Evolutionary conservation across 2,329 filamentous ascomycete genomes (phyloP).

Genomic region (Stachybotrys elegans): DNA sequence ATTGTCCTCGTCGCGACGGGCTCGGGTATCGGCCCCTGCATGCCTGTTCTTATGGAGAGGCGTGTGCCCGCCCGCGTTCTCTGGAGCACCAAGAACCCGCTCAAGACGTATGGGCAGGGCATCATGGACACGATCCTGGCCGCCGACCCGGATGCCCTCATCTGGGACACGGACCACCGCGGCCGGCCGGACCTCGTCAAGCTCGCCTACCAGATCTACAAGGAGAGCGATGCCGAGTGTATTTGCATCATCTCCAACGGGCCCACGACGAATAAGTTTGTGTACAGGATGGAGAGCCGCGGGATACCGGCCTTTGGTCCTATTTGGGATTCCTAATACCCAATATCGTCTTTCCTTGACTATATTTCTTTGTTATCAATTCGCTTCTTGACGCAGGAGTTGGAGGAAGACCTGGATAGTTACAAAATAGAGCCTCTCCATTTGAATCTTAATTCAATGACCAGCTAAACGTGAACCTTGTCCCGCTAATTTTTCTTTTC

Average conservation of each 20-base stretch:
- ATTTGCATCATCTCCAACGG: slow-evolving; percentile 65
- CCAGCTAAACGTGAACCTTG: no score
- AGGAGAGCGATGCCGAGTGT: slow-evolving; percentile 53
- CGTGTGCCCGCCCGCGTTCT: background rate
- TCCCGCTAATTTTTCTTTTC: no score
- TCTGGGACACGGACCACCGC: slow-evolving; percentile 50
- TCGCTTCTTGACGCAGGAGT: no score
- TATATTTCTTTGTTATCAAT: no score
- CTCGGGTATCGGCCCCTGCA: background rate
- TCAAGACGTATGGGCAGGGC: slow-evolving; percentile 1
- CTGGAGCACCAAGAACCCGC: slow-evolving; percentile 1
- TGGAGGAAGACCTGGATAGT: no score
- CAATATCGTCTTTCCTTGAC: background rate
- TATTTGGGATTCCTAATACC: slow-evolving; percentile 49
- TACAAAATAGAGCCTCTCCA: no score
- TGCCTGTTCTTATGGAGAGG: slow-evolving; percentile 1
- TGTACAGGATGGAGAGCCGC: slow-evolving; percentile 56
- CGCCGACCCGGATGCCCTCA: background rate
- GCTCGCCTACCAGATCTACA: slow-evolving; percentile 38
- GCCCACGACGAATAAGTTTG: slow-evolving; percentile 53
- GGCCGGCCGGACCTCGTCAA: slow-evolving; percentile 46
- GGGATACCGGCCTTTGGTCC: slow-evolving; percentile 62
- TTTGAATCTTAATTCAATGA: no score
- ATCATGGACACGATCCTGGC: background rate
- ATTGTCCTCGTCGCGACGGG: background rate